These are phyloP conservation scores for Xylaria sp. DNA, from an alignment of 2,329 filamentous ascomycete species.

Conservation along the genomic window DNA sequence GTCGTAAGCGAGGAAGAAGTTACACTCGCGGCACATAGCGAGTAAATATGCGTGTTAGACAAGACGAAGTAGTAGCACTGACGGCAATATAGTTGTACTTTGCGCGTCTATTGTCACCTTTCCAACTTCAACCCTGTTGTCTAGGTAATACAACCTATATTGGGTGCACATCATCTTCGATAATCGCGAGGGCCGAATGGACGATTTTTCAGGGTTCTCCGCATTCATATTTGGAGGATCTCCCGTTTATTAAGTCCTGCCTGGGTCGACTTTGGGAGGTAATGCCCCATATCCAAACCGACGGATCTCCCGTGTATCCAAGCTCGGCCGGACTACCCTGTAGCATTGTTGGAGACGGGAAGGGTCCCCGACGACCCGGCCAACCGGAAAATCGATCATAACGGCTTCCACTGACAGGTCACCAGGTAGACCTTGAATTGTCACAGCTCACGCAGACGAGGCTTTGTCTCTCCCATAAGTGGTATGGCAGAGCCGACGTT, in stretches of 20 bases:
- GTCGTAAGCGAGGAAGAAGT: not conserved
- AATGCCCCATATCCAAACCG: not conserved
- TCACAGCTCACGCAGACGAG: not conserved
- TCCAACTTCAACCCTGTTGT: not conserved
- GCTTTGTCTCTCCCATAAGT: no score
- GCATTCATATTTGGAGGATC: not conserved
- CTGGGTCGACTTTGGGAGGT: not conserved
- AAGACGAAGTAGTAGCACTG: not conserved
- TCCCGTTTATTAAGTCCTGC: not conserved
- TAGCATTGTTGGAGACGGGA: slow-evolving; percentile 13
- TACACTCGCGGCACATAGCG: no score
- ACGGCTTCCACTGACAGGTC: not conserved
- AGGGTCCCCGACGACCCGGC: slow-evolving; percentile 14
- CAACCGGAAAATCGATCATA: not conserved
- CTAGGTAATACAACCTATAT: not conserved
- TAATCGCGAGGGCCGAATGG: not conserved
- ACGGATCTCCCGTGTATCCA: slow-evolving; percentile 9
- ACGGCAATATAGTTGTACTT: not conserved
- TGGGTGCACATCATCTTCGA: not conserved
- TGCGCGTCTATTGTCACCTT: not conserved
- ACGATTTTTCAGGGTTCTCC: not conserved
- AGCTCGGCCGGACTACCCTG: slow-evolving; percentile 7
- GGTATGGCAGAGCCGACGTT: not conserved
- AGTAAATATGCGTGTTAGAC: no score
- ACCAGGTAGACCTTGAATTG: not conserved